Conservation (phyloP, 345 rosid genomes). For the Psidium friedrichsthalianum region DNA sequence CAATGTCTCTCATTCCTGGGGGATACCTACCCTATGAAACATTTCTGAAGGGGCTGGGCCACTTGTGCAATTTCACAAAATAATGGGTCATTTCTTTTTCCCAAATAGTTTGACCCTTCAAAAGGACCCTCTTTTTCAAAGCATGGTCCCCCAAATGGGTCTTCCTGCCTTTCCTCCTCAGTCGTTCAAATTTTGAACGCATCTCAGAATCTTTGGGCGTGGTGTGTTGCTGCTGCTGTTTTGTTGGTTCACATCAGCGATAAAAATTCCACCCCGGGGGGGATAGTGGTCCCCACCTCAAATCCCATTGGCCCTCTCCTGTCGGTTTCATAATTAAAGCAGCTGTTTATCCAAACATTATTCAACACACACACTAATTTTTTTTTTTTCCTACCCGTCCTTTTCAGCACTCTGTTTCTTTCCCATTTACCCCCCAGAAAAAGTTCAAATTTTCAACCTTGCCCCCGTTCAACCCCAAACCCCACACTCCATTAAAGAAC, state of each 20-base stretch:
- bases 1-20: background rate
- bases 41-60: background rate
- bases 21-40: background rate
- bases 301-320: background rate
- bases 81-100: background rate
- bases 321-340: background rate
- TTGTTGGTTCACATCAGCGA: background rate
- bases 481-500: background rate
- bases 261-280: background rate
- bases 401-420: background rate
- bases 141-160: background rate
- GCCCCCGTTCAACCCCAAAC: background rate
- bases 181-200: background rate
- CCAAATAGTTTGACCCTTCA: background rate
- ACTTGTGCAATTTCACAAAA: background rate
- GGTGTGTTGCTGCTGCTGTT: background rate
- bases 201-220: background rate
- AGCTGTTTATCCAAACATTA: background rate
- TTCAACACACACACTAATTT: background rate
- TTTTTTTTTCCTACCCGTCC: background rate
- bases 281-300: background rate
- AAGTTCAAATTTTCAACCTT: background rate
- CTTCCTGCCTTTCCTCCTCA: background rate
- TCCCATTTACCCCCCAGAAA: background rate
- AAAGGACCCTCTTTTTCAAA: background rate